These are phyloP conservation scores for Brassica juncea DNA, from an alignment of 345 rosid species.

Conservation along the genomic window DNA sequence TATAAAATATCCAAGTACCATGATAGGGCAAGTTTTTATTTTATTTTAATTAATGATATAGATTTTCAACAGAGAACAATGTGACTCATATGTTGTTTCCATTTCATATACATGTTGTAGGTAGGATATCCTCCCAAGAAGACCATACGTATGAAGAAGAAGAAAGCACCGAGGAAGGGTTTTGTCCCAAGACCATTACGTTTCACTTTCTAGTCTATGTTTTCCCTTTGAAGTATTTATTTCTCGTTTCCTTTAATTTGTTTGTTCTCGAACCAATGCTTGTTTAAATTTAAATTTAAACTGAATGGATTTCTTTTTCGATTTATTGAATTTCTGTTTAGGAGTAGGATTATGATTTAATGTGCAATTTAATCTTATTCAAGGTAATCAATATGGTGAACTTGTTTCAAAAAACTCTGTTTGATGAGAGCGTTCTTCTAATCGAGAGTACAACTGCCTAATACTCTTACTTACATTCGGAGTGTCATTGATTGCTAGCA, in stretches of 20 bases:
- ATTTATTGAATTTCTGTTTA: not conserved
- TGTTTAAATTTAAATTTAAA: not conserved
- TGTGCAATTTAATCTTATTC: too few species aligned
- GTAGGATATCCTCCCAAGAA: not conserved
- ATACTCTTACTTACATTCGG: slow-evolving; percentile 53
- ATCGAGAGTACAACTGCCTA: slow-evolving; percentile 8
- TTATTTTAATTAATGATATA: not conserved
- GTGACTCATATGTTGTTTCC: too few species aligned
- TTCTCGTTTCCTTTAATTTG: not conserved
- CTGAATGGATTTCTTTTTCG: not conserved
- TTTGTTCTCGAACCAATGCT: not conserved
- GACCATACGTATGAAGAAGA: not conserved
- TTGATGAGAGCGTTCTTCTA: too few species aligned
- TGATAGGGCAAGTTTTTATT: not conserved
- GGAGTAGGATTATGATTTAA: too few species aligned
- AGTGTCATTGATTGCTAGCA: slow-evolving; percentile 52
- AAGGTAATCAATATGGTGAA: too few species aligned
- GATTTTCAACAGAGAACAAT: not conserved
- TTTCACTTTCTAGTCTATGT: not conserved
- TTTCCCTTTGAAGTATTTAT: not conserved
- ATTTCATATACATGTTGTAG: not conserved
- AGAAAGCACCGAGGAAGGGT: not conserved
- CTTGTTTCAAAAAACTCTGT: too few species aligned
- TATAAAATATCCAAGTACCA: not conserved
- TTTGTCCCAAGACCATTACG: not conserved